phyloP scores from a whole-genome alignment of 768 basidiomycete genomes.

The Mycena venus region DNA sequence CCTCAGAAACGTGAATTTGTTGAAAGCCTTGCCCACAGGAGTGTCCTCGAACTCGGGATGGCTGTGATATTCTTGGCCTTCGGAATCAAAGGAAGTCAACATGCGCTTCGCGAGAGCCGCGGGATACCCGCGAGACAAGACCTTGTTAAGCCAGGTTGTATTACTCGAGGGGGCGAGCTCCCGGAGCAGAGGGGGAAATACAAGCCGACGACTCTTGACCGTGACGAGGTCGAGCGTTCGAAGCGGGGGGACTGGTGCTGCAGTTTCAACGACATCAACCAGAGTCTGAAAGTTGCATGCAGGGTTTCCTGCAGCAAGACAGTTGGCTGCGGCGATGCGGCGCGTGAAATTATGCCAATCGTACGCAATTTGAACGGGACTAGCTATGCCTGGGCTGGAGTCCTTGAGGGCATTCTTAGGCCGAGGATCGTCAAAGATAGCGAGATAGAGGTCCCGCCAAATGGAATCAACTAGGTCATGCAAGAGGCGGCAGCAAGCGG shows the following conservation, averaged over 20 bases:
- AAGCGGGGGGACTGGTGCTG: conserved; percentile 11
- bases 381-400: background rate
- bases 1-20: conserved; percentile 58
- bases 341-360: conserved; percentile 30
- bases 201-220: background rate
- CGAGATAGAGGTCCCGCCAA: conserved; percentile 65
- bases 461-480: conserved; percentile 53
- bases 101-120: conserved; percentile 43
- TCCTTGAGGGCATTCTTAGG: conserved; percentile 37
- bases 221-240: background rate
- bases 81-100: conserved; percentile 40
- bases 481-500: conserved; percentile 50
- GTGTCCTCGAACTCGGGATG: conserved; percentile 42
- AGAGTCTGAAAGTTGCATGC: conserved; percentile 33
- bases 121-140: conserved; percentile 50
- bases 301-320: conserved; percentile 10
- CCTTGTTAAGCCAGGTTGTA: conserved; percentile 49
- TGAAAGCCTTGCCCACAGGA: conserved; percentile 51
- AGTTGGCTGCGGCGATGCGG: conserved; percentile 20
- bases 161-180: conserved; percentile 44
- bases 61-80: conserved; percentile 26
- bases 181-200: conserved; percentile 28
- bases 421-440: conserved; percentile 65
- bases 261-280: conserved; percentile 33
- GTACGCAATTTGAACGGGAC: conserved; percentile 32